Percentiles rank a stretch among this genome's conserved stretches.
These are phyloP conservation scores for Picea engelmannii DNA, from an alignment of 83 land plant species.

Conservation along the genomic window DNA sequence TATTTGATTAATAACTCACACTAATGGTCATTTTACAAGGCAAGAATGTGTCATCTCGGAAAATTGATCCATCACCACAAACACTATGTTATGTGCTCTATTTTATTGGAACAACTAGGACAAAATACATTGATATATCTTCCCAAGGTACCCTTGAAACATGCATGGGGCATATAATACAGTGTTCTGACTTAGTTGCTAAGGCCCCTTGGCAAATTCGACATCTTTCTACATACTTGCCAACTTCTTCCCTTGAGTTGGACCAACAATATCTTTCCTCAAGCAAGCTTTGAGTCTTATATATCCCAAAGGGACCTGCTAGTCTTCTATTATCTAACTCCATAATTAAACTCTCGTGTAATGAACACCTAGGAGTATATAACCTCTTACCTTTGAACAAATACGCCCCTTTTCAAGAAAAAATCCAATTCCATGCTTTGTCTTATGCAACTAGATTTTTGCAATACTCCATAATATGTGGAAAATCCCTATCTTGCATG, in stretches of 20 bases:
- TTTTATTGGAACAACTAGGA: not conserved
- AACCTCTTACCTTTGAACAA: too few species aligned
- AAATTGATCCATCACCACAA: not conserved
- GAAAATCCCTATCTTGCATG: too few species aligned
- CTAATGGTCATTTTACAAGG: not conserved
- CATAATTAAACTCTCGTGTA: too few species aligned
- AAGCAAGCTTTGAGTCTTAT: not conserved
- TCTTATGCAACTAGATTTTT: too few species aligned
- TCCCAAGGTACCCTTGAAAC: not conserved
- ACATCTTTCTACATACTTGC: not conserved
- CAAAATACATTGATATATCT: not conserved
- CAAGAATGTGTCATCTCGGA: not conserved
- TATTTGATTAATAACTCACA: too few species aligned
- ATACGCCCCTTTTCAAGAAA: too few species aligned
- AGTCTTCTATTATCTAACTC: too few species aligned
- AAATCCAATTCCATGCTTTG: too few species aligned
- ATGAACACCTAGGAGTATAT: too few species aligned
- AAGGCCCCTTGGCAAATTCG: not conserved
- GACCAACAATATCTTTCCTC: not conserved
- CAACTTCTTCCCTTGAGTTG: not conserved
- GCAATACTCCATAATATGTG: too few species aligned
- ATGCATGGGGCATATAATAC: not conserved
- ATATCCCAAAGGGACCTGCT: too few species aligned
- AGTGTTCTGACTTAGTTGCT: not conserved
- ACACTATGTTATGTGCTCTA: not conserved